Evolutionary conservation across 2,329 filamentous ascomycete genomes (phyloP).

Genomic region (Cryphonectria nitschkei): DNA sequence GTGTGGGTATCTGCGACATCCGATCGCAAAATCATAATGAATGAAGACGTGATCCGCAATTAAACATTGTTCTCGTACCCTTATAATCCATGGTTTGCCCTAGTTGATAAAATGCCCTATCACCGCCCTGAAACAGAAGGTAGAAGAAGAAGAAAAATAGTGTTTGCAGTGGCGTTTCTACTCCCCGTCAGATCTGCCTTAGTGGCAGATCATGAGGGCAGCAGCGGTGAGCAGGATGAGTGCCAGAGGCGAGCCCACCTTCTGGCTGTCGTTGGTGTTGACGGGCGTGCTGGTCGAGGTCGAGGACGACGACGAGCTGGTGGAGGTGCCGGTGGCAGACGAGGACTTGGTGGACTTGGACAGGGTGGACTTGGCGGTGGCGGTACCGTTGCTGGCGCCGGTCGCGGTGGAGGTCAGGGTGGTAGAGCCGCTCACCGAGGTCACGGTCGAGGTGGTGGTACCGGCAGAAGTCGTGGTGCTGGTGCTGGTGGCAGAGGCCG

Average conservation of each 20-base stretch:
- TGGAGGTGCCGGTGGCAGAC: slow-evolving; percentile 24
- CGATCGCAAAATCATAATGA: slow-evolving; percentile 8
- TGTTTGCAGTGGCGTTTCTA: neutral
- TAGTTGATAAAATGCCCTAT: neutral
- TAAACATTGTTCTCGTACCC: neutral
- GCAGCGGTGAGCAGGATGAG: slow-evolving; percentile 45
- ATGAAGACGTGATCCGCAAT: slow-evolving; percentile 13
- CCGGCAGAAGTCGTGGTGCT: slow-evolving; percentile 23
- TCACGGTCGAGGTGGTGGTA: slow-evolving; percentile 29
- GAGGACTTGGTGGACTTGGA: slow-evolving; percentile 26
- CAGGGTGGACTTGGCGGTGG: slow-evolving; percentile 23
- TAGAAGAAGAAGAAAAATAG: neutral
- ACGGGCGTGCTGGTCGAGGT: slow-evolving; percentile 34
- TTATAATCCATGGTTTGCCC: slow-evolving; percentile 11
- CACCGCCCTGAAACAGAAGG: slow-evolving; percentile 8
- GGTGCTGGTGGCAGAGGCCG: slow-evolving; percentile 28
- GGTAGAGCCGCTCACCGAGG: slow-evolving; percentile 28
- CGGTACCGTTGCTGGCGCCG: slow-evolving; percentile 32
- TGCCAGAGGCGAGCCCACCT: slow-evolving; percentile 45
- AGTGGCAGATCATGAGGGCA: slow-evolving; percentile 48
- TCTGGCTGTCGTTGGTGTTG: slow-evolving; percentile 42
- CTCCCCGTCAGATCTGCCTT: slow-evolving; percentile 28
- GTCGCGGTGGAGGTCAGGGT: slow-evolving; percentile 32
- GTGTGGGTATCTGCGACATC: slow-evolving; percentile 2
- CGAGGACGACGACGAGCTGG: slow-evolving; percentile 30